Percentiles rank a stretch among this genome's conserved stretches.
These are phyloP conservation scores for Meredithiella fracta DNA, from an alignment of 2,329 filamentous ascomycete genomes.

Conservation along the genomic window DNA sequence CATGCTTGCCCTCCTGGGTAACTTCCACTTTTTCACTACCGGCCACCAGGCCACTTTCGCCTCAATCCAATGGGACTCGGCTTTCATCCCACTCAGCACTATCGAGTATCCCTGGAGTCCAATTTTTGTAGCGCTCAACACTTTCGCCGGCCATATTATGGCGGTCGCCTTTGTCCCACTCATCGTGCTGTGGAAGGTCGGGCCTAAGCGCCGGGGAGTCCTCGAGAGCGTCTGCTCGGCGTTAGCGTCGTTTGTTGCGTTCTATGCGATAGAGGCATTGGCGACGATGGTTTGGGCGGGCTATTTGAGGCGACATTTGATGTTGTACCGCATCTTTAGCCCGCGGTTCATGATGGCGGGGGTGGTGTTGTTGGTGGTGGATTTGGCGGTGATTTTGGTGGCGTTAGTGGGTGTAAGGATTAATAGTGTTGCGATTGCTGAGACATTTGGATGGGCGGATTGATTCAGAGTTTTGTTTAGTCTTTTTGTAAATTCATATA, in stretches of 20 bases:
- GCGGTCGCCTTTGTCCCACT: constrained; percentile 66
- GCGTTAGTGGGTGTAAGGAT: constrained; percentile 58
- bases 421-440: constrained; percentile 62
- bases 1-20: constrained; percentile 72
- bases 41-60: constrained; percentile 81
- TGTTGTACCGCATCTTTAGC: constrained; percentile 89
- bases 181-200: constrained; percentile 75
- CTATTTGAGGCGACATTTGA: constrained; percentile 74
- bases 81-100: constrained; percentile 72
- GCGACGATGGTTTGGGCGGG: constrained; percentile 86
- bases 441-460: constrained; percentile 72
- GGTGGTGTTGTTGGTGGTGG: constrained; percentile 54
- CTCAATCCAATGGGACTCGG: constrained; percentile 89
- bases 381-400: constrained; percentile 55
- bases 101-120: constrained; percentile 85
- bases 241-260: constrained; percentile 58
- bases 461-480: constrained; percentile 18
- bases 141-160: constrained; percentile 76
- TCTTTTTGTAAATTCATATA: neutral
- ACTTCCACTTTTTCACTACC: constrained; percentile 94
- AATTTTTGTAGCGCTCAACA: constrained; percentile 66
- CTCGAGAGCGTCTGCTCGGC: constrained; percentile 55
- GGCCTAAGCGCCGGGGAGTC: constrained; percentile 52
- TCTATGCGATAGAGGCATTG: constrained; percentile 67
- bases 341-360: constrained; percentile 79